A percentile compares a stretch with the other conserved stretches of the same genome.
These are phyloP conservation scores for Amoebophrya sp. DNA, from an alignment of 169 alveolate species.

Conservation along the genomic window DNA sequence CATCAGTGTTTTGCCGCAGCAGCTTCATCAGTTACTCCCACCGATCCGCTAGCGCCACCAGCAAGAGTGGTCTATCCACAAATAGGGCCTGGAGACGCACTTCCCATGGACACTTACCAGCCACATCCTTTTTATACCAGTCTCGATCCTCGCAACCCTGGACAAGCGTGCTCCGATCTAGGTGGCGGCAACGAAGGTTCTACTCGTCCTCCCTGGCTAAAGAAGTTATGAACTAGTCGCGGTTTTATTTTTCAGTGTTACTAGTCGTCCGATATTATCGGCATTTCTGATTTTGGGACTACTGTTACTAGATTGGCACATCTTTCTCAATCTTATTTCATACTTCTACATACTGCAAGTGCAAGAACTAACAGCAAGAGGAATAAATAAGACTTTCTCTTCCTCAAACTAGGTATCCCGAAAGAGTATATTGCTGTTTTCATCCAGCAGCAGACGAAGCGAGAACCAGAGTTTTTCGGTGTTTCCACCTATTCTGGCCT, in stretches of 20 bases:
- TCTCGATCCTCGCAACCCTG: background rate
- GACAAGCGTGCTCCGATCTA: background rate
- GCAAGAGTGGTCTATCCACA: too few relatives aligned
- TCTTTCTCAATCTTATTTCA: background rate
- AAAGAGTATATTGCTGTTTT: background rate
- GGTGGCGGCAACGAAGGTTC: background rate
- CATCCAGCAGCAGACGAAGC: conserved; percentile 3
- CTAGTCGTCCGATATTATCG: background rate
- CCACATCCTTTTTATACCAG: background rate
- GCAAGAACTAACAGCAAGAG: background rate
- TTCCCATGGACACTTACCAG: background rate
- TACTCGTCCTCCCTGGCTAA: background rate
- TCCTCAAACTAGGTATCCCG: background rate
- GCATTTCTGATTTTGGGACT: too few relatives aligned
- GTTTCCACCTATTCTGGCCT: background rate
- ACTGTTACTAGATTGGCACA: background rate
- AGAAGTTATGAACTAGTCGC: background rate
- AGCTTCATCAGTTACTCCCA: too few relatives aligned
- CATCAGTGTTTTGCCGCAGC: too few relatives aligned
- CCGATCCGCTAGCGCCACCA: too few relatives aligned
- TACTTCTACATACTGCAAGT: background rate
- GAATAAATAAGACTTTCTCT: background rate
- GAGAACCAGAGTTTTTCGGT: background rate
- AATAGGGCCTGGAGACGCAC: background rate
- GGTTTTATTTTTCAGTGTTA: background rate